A percentile compares a stretch with the other conserved stretches of the same genome.
phyloP scores from a whole-genome alignment of 2,329 filamentous ascomycete species.

The Penicillium sp. region DNA sequence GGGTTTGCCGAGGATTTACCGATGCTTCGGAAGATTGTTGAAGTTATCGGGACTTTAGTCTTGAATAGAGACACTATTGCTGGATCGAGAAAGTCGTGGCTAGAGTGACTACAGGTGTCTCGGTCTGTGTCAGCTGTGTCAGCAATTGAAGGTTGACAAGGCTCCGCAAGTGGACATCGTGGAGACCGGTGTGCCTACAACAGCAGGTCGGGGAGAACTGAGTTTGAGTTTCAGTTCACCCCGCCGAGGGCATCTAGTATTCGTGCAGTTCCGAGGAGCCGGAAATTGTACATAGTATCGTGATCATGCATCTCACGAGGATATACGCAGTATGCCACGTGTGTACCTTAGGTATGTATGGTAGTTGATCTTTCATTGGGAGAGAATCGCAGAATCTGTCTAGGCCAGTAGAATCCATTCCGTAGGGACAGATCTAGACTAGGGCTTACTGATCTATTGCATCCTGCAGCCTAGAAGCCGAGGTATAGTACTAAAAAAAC shows the following conservation, averaged over 20 bases:
- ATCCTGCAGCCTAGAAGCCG: background rate
- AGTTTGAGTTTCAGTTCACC: slow-evolving; percentile 5
- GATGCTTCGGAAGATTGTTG: background rate
- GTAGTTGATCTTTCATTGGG: background rate
- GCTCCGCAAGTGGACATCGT: background rate
- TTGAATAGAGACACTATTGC: background rate
- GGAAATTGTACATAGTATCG: background rate
- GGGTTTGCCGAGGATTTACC: background rate
- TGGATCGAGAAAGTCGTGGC: background rate
- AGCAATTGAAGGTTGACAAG: background rate
- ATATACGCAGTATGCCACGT: background rate
- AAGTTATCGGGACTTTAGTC: background rate
- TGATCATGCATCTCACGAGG: background rate
- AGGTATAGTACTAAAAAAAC: background rate
- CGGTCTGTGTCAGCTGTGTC: background rate
- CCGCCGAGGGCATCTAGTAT: slow-evolving; percentile 8
- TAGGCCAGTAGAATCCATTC: background rate
- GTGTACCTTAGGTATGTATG: background rate
- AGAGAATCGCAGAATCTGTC: background rate
- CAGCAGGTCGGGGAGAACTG: slow-evolving; percentile 11
- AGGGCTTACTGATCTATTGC: background rate
- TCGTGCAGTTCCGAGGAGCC: slow-evolving; percentile 7
- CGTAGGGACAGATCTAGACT: background rate
- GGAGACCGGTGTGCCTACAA: slow-evolving; percentile 10
- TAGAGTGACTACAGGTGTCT: background rate